Evolutionary conservation across 768 basidiomycete species (phyloP), one percentile per base, ranked within the genome.

Genomic region (Ephemerocybe angulata): DNA sequence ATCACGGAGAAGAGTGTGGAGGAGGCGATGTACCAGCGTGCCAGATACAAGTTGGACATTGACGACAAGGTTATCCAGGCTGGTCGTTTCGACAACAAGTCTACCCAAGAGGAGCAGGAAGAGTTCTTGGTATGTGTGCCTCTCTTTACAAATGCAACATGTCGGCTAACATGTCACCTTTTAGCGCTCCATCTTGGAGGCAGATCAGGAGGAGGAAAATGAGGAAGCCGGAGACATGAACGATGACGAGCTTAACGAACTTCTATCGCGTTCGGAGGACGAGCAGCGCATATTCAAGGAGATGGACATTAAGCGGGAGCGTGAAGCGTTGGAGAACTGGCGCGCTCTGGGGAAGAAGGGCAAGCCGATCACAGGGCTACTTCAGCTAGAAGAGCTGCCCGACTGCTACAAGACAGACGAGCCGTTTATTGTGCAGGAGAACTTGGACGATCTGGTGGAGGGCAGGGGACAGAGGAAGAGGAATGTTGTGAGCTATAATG

Each of bases 41-140:
- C 97, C 4, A 84, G 91, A 55, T 91, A 85, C 73, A 99, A 99
- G 77, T 87, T 98, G 27, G 96, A 96, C 64, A 95, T 99, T 64
- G 97, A 99, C 68, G 94, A 96, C 75, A 98, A 99, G 71, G 96
- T 97, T 73, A 98, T 98, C 65, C 96, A 98, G 75, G 94, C 94
- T 51, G 96, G 96, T 78, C 93, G 93, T 43, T 98, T 98, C 73
- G 97, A 99, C 69, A 96, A 98, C 74, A 96, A 96, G 73, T 96
- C 95, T 21, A 96, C 94, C 3, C 90, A 93, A 60, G 94, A 96
- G 67, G 97, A 99, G 68, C 94, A 97, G 62, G 96, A 99, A 68
- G 93, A 93, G 65, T 88, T 96, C 60, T 72, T 98, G 73, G 91
- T 93, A 63, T 61, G 87, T 72, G n/a, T 37, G 35, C 17, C 50